Conservation (phyloP, 1,139 yeast species). For the Magnusiomyces sp. region DNA sequence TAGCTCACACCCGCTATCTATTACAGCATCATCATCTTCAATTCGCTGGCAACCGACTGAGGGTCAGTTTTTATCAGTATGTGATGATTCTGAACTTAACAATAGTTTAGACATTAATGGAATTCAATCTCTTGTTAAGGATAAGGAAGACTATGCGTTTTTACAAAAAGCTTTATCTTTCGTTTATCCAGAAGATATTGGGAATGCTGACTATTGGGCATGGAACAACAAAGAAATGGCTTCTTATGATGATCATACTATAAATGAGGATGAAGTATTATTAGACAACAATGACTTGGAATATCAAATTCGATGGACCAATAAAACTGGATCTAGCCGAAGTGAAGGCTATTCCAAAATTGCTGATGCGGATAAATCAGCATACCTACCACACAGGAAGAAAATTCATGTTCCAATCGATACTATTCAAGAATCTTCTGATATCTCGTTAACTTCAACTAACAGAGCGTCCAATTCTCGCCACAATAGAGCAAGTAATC, state of each 20-base stretch:
- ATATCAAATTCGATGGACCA: slow-evolving; percentile 13
- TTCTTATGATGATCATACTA: slow-evolving; percentile 16
- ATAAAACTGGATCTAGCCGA: slow-evolving; percentile 53
- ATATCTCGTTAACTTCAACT: slow-evolving; percentile 16
- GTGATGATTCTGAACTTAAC: slow-evolving; percentile 34
- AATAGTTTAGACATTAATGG: slow-evolving; percentile 40
- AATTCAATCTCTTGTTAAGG: slow-evolving; percentile 51
- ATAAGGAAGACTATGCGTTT: slow-evolving; percentile 61
- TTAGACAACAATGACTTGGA: slow-evolving; percentile 6
- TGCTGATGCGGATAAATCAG: slow-evolving; percentile 62
- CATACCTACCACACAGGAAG: slow-evolving; percentile 73
- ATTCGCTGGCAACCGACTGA: slow-evolving; percentile 18
- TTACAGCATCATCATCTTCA: slow-evolving; percentile 3
- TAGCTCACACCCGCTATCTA: slow-evolving; percentile 2
- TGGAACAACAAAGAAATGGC: slow-evolving; percentile 46
- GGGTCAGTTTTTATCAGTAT: slow-evolving; percentile 43
- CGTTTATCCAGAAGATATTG: slow-evolving; percentile 30
- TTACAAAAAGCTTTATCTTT: slow-evolving; percentile 41
- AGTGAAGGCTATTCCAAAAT: slow-evolving; percentile 71
- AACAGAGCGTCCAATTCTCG: slow-evolving; percentile 54
- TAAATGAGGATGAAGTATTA: slow-evolving; percentile 8
- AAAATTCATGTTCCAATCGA: slow-evolving; percentile 39
- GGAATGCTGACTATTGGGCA: slow-evolving; percentile 52
- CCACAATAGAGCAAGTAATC: slow-evolving; percentile 78
- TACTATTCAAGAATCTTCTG: slow-evolving; percentile 22